These are phyloP conservation scores for Anastatica hierochuntica DNA, from an alignment of 345 rosid genomes.

Conservation along the genomic window DNA sequence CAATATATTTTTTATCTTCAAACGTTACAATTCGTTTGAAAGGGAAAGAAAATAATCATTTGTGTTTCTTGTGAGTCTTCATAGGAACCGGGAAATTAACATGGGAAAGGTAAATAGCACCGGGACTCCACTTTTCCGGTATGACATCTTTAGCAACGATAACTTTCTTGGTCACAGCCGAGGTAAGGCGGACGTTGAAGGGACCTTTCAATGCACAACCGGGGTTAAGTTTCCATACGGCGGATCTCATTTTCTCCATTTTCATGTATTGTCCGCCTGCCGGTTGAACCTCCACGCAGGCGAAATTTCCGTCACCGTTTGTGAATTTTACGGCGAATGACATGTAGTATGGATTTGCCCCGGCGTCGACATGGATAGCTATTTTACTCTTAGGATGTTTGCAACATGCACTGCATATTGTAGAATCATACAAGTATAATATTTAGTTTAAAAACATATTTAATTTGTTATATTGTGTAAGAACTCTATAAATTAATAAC, in stretches of 20 bases:
- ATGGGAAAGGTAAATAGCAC: conserved; percentile 39
- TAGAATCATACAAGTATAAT: too few species aligned
- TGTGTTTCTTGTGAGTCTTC: background rate
- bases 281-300: conserved; percentile 36
- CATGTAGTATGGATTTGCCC: conserved; percentile 55
- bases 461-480: too few species aligned
- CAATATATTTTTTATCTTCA: background rate
- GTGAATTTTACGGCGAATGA: conserved; percentile 34
- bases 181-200: conserved; percentile 43
- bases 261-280: conserved; percentile 38
- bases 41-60: background rate
- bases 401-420: conserved; percentile 47
- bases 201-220: conserved; percentile 44
- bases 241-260: conserved; percentile 62
- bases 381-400: conserved; percentile 32
- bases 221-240: conserved; percentile 45
- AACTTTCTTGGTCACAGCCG: conserved; percentile 21
- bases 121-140: conserved; percentile 54
- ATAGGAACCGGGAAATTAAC: conserved; percentile 33
- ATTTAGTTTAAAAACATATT: too few species aligned
- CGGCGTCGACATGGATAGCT: conserved; percentile 43
- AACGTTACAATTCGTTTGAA: background rate
- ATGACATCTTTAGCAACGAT: conserved; percentile 36
- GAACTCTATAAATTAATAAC: too few species aligned
- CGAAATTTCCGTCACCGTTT: conserved; percentile 59